Evolutionary conservation across 495 filamentous ascomycete genomes (phyloP).

Genomic region (Peziza echinospora): DNA sequence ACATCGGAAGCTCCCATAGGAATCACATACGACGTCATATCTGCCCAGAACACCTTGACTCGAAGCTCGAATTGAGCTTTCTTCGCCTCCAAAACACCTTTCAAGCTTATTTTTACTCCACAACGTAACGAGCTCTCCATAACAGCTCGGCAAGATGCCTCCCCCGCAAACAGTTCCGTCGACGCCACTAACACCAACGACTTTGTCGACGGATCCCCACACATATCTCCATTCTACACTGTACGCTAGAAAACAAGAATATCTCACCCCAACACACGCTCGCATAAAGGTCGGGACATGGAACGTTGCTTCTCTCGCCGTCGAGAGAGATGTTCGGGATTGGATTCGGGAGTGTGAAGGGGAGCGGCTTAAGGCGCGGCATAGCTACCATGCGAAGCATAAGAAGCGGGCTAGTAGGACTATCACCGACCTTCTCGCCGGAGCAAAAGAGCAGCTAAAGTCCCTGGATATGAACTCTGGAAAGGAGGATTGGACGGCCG

Average conservation of each 20-base stretch:
- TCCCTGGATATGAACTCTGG: slow-evolving; percentile 16
- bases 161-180: slow-evolving; percentile 11
- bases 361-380: slow-evolving; percentile 27
- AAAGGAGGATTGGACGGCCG: slow-evolving; percentile 20
- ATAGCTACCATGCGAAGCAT: neutral
- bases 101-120: no score
- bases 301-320: slow-evolving; percentile 78
- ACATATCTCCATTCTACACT: slow-evolving; percentile 25
- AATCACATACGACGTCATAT: no score
- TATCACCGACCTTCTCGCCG: slow-evolving; percentile 11
- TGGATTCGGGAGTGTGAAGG: slow-evolving; percentile 72
- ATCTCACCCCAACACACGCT: slow-evolving; percentile 43
- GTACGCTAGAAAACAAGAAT: slow-evolving; percentile 53
- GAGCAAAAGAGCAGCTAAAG: slow-evolving; percentile 21
- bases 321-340: slow-evolving; percentile 61
- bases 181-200: slow-evolving; percentile 21
- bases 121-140: no score
- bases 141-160: no score
- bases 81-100: no score
- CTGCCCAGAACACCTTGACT: no score
- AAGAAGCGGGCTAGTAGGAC: slow-evolving; percentile 1
- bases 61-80: no score
- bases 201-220: slow-evolving; percentile 25
- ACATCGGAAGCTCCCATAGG: no score
- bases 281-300: slow-evolving; percentile 76